These are phyloP conservation scores for Vaccinium darrowii DNA, from an alignment of 148 eudicot genomes.

Conservation along the genomic window DNA sequence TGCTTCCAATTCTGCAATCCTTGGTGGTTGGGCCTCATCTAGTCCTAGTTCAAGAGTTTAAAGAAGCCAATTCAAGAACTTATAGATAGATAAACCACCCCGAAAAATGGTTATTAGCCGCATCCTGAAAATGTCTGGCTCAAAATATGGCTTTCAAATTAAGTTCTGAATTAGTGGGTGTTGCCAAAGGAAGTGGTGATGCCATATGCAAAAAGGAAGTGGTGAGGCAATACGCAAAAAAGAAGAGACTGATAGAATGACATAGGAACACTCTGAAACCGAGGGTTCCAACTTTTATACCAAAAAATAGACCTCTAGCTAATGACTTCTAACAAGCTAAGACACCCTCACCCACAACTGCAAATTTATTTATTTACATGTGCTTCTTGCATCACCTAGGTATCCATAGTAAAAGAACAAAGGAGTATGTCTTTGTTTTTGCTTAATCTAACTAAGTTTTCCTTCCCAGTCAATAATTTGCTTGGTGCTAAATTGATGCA, in stretches of 20 bases:
- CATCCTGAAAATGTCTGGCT: neutral
- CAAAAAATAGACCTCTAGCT: neutral
- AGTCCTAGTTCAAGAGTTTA: neutral
- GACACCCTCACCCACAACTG: neutral
- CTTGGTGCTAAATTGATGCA: slow-evolving; percentile 27
- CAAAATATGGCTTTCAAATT: neutral
- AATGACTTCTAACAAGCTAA: neutral
- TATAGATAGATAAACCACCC: neutral
- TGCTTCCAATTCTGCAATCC: neutral
- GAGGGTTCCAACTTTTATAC: neutral
- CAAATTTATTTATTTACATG: neutral
- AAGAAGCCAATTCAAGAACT: neutral
- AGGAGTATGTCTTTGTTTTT: neutral
- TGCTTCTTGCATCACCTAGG: neutral
- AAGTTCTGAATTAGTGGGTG: neutral
- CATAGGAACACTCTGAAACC: neutral
- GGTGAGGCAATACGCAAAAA: neutral
- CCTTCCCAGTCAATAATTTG: slow-evolving; percentile 9
- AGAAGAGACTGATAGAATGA: neutral
- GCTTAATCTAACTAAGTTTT: neutral
- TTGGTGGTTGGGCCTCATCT: neutral
- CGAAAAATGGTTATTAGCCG: neutral
- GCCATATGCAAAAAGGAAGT: neutral
- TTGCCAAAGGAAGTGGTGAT: neutral
- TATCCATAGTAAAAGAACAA: neutral